A percentile compares a stretch with the other conserved stretches of the same genome.
Conservation (phyloP, 1,139 yeast species). For the Zygosaccharomyces sapae region DNA sequence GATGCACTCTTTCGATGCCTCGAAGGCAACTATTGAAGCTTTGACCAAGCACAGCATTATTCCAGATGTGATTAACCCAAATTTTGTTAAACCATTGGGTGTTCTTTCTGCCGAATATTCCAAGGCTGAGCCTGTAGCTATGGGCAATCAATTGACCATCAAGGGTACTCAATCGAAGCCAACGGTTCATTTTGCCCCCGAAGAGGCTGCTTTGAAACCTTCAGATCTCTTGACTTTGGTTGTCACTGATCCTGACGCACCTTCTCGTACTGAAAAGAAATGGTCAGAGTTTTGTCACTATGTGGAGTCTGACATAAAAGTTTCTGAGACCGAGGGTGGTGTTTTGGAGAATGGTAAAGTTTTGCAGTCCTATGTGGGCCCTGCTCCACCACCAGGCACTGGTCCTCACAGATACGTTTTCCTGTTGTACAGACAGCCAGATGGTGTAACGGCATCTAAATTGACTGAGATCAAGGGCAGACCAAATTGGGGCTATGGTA, state of each 20-base stretch:
- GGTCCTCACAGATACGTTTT: slow-evolving; percentile 82
- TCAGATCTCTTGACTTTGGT: slow-evolving; percentile 55
- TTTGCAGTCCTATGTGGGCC: slow-evolving; percentile 59
- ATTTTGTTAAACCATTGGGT: slow-evolving; percentile 30
- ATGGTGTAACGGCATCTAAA: slow-evolving; percentile 22
- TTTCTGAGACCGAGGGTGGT: slow-evolving; percentile 13
- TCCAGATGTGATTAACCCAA: slow-evolving; percentile 30
- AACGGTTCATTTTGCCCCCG: slow-evolving; percentile 55
- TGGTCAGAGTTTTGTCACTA: slow-evolving; percentile 89
- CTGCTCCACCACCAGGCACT: slow-evolving; percentile 80
- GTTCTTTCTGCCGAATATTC: slow-evolving; percentile 45
- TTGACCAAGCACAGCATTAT: slow-evolving; percentile 32
- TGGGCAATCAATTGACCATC: slow-evolving; percentile 71
- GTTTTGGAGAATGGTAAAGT: slow-evolving; percentile 22
- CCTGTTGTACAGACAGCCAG: slow-evolving; percentile 62
- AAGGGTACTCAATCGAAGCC: slow-evolving; percentile 66
- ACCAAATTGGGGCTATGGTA: slow-evolving; percentile 81
- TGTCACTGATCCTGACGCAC: slow-evolving; percentile 92
- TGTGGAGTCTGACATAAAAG: slow-evolving; percentile 58
- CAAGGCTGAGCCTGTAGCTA: slow-evolving; percentile 58
- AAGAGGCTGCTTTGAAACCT: slow-evolving; percentile 41
- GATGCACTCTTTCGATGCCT: slow-evolving; percentile 22
- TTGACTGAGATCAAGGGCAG: slow-evolving; percentile 43
- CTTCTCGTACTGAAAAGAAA: slow-evolving; percentile 71
- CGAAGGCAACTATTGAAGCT: slow-evolving; percentile 25